A percentile compares a stretch with the other conserved stretches of the same genome.
Conservation (phyloP, 2,329 filamentous ascomycete genomes). For the Xylaria sp. region DNA sequence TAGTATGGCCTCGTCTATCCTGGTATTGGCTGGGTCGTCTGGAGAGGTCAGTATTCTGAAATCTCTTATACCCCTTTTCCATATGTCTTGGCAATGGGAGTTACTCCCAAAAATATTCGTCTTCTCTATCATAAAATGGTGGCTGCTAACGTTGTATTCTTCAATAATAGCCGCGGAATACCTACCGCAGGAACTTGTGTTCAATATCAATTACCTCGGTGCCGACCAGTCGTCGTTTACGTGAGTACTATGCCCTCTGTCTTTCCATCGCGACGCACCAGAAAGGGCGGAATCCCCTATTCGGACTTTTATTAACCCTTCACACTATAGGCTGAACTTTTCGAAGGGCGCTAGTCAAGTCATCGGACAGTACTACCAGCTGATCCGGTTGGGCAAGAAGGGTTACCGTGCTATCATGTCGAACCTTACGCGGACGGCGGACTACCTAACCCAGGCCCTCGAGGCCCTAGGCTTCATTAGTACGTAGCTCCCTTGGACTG, state of each 20-base stretch:
- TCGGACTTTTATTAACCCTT: not conserved
- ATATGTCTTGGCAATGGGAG: not conserved
- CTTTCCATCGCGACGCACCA: not conserved
- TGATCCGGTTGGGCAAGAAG: conserved; percentile 92
- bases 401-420: conserved; percentile 94
- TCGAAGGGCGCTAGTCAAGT: conserved; percentile 94
- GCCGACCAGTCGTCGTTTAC: conserved; percentile 96
- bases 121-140: not conserved
- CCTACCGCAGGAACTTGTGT: conserved; percentile 90
- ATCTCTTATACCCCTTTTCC: not conserved
- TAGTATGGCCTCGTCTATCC: conserved; percentile 78
- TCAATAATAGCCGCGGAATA: conserved; percentile 68
- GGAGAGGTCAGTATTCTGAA: conserved; percentile 64
- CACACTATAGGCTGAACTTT: conserved; percentile 76
- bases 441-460: conserved; percentile 83
- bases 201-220: conserved; percentile 99
- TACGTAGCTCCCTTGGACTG: not conserved
- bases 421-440: conserved; percentile 89
- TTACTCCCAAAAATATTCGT: not conserved
- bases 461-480: conserved; percentile 80
- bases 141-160: not conserved
- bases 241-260: conserved; percentile 17
- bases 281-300: not conserved
- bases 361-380: conserved; percentile 97
- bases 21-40: conserved; percentile 93